Conservation (phyloP, 2,329 filamentous ascomycete genomes). For the Periconia sp. region DNA sequence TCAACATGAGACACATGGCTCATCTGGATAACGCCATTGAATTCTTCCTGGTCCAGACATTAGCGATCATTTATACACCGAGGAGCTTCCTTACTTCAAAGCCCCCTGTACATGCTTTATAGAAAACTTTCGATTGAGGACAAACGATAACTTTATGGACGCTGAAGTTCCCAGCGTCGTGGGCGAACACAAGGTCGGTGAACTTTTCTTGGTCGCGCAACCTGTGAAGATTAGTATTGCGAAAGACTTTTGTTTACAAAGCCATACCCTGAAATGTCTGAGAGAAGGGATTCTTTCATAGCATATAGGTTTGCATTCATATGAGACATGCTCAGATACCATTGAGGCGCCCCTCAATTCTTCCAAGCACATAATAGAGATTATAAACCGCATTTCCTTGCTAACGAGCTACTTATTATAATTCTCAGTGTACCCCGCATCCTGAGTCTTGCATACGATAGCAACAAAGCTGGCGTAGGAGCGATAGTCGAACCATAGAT, state of each 20-base stretch:
- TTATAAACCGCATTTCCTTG: background rate
- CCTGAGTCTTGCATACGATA: background rate
- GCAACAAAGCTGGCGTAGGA: background rate
- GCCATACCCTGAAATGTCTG: too few species aligned
- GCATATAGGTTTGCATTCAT: background rate
- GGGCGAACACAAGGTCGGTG: background rate
- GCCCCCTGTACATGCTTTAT: background rate
- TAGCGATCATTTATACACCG: too few species aligned
- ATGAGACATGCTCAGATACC: background rate
- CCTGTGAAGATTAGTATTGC: background rate
- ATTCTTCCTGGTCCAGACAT: too few species aligned
- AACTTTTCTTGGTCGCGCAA: background rate
- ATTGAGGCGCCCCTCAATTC: too few species aligned
- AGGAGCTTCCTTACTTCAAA: background rate
- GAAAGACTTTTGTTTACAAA: too few species aligned
- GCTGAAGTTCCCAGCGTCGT: background rate
- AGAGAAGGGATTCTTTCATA: too few species aligned
- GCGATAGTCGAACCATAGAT: background rate
- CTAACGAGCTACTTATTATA: background rate
- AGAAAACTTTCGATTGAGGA: background rate
- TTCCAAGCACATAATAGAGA: background rate
- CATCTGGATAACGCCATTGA: too few species aligned
- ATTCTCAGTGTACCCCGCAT: background rate
- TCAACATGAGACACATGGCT: too few species aligned
- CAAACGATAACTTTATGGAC: background rate